Evolutionary conservation across 1,139 yeast species (phyloP).

Genomic region (Kodamaea sp.): DNA sequence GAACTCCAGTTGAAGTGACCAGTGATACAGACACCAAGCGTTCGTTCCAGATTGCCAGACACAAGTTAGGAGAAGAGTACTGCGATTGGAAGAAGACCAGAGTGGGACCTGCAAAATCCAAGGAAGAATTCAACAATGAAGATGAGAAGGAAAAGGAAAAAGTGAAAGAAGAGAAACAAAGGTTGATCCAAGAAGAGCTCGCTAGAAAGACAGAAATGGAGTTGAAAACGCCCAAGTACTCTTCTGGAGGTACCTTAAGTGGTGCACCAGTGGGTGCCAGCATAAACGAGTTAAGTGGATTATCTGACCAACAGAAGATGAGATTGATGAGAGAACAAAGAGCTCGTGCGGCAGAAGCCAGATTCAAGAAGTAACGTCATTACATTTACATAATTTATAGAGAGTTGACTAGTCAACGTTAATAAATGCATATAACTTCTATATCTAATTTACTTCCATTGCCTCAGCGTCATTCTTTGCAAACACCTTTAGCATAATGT

Average conservation of each 20-base stretch:
- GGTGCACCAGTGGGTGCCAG: constrained; percentile 19
- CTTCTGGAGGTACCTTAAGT: constrained; percentile 32
- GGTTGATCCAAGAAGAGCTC: constrained; percentile 41
- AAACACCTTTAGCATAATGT: constrained; percentile 16
- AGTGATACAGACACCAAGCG: constrained; percentile 47
- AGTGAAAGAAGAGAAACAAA: constrained; percentile 37
- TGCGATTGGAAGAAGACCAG: constrained; percentile 72
- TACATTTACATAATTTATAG: not conserved
- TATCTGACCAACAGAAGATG: constrained; percentile 67
- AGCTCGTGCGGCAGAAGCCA: constrained; percentile 95
- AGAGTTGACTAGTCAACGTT: not conserved
- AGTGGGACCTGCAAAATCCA: constrained; percentile 65
- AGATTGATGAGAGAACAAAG: constrained; percentile 89
- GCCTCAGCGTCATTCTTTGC: not conserved
- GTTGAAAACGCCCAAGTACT: constrained; percentile 34
- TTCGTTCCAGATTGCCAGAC: constrained; percentile 71
- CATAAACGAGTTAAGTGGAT: constrained; percentile 33
- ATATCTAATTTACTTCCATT: too few species aligned
- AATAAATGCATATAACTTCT: too few species aligned
- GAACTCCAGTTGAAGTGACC: constrained; percentile 63
- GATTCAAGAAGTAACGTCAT: too few species aligned
- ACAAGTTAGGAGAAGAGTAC: constrained; percentile 62
- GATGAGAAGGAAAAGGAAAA: constrained; percentile 35
- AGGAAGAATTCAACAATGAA: constrained; percentile 58
- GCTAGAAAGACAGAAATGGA: constrained; percentile 42